phyloP scores from a whole-genome alignment of 75 land plant species.

The Cryptomeria japonica region DNA sequence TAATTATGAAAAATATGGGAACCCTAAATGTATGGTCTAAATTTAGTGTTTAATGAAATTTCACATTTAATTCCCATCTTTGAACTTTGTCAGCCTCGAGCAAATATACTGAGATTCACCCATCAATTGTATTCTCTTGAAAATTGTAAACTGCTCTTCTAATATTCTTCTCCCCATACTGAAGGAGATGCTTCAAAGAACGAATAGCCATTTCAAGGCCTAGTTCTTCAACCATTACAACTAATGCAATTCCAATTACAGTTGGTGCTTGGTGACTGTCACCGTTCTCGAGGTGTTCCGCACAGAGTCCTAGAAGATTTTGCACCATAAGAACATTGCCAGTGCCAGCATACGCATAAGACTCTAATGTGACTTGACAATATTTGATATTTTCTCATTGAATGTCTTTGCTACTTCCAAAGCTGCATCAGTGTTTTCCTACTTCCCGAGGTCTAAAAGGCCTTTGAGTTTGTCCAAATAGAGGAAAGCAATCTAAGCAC shows the following conservation, averaged over 20 bases:
- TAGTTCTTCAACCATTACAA: constrained; percentile 96
- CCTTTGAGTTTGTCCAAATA: too few relatives aligned
- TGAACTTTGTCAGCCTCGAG: too few relatives aligned
- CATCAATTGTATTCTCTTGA: too few relatives aligned
- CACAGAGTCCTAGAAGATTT: constrained; percentile 83
- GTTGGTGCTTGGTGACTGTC: constrained; percentile 94
- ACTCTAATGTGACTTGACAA: constrained; percentile 84
- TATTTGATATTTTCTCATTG: constrained; percentile 89
- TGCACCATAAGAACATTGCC: constrained; percentile 98
- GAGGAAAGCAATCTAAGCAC: too few relatives aligned
- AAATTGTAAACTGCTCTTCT: constrained; percentile 90
- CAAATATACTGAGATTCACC: too few relatives aligned
- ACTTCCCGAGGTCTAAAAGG: too few relatives aligned
- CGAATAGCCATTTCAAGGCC: constrained; percentile 96
- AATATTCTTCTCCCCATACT: constrained; percentile 96
- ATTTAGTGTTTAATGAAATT: too few relatives aligned
- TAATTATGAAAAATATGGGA: too few relatives aligned
- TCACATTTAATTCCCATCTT: too few relatives aligned
- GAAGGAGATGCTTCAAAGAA: constrained; percentile 91
- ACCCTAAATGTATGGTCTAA: too few relatives aligned
- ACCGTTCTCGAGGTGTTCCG: constrained; percentile 90
- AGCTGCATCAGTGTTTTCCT: constrained; percentile 95
- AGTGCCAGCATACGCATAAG: constrained; percentile 97
- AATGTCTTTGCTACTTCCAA: constrained; percentile 95
- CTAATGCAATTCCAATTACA: constrained; percentile 93